Conservation (phyloP, 129 eudicot species). For the Erigeron canadensis region DNA sequence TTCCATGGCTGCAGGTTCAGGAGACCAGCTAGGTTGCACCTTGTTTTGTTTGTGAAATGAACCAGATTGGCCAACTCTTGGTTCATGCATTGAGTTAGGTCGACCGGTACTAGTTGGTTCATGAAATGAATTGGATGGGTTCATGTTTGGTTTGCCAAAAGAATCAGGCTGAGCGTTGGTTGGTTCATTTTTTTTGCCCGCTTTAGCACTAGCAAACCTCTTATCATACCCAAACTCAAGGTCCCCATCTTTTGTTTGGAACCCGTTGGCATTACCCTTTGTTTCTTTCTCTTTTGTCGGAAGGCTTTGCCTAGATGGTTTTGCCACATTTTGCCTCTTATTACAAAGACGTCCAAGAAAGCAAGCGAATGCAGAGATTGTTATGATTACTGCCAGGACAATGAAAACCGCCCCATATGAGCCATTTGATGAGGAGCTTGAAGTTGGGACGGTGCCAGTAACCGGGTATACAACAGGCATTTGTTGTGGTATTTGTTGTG, state of each 20-base stretch:
- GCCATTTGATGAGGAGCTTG: conserved; percentile 33
- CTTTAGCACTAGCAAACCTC: conserved; percentile 39
- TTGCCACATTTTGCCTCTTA: conserved; percentile 20
- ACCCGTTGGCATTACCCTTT: conserved; percentile 2
- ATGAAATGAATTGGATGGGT: conserved; percentile 17
- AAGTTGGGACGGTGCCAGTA: conserved; percentile 22
- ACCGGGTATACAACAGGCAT: conserved; percentile 41
- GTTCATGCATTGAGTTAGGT: conserved; percentile 15
- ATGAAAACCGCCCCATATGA: conserved; percentile 43
- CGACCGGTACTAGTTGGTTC: conserved; percentile 20
- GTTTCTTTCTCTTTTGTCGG: conserved; percentile 25
- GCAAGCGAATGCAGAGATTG: conserved; percentile 35
- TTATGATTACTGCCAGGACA: conserved; percentile 34
- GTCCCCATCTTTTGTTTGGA: conserved; percentile 33
- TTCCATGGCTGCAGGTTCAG: conserved; percentile 20
- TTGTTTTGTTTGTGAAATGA: conserved; percentile 18
- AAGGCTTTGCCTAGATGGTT: conserved; percentile 24
- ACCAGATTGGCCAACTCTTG: conserved; percentile 16
- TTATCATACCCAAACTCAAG: conserved; percentile 42
- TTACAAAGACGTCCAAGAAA: conserved; percentile 39
- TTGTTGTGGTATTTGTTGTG: conserved; percentile 40
- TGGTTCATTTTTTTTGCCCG: conserved; percentile 23
- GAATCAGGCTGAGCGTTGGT: conserved; percentile 21
- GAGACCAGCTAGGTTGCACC: conserved; percentile 3
- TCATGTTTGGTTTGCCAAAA: conserved; percentile 23